These are phyloP conservation scores for Symbiodinium natans DNA, from an alignment of 73 alveolate genomes.

Conservation along the genomic window DNA sequence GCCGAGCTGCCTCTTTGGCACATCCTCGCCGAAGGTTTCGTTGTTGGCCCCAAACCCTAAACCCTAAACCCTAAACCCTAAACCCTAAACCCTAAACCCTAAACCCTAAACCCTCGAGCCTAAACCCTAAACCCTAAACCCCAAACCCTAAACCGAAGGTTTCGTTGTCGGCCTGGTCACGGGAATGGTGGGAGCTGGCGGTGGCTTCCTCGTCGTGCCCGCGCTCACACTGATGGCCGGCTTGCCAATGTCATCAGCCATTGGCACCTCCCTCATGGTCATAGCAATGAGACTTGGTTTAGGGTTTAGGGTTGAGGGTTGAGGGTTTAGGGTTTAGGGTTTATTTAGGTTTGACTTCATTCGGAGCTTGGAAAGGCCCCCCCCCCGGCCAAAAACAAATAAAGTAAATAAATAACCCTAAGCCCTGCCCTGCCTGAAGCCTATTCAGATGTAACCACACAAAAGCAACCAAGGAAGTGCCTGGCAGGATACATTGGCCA, in stretches of 20 bases:
- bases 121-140: neutral
- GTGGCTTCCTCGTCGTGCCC: constrained; percentile 82
- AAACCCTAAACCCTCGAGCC: too few species aligned
- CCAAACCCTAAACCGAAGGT: neutral
- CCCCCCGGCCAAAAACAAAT: too few species aligned
- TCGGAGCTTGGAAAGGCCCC: too few species aligned
- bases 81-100: neutral
- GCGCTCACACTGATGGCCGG: constrained; percentile 69
- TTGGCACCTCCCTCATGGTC: constrained; percentile 73
- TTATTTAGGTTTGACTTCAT: too few species aligned
- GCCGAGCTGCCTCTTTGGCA: constrained; percentile 37
- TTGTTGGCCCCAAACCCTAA: too few species aligned
- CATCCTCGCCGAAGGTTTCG: constrained; percentile 39
- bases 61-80: neutral
- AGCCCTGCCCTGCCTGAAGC: too few species aligned
- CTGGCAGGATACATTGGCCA: constrained; percentile 70
- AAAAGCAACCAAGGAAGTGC: constrained; percentile 15
- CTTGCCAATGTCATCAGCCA: constrained; percentile 49
- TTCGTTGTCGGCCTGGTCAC: constrained; percentile 74
- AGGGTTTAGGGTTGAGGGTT: neutral
- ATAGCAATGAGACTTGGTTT: constrained; percentile 7
- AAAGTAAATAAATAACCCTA: too few species aligned
- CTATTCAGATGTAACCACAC: too few species aligned
- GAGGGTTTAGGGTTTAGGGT: neutral
- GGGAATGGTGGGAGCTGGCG: constrained; percentile 82